These are phyloP conservation scores for Triangularia verruculosa DNA, from an alignment of 2,329 filamentous ascomycete species.

Conservation along the genomic window DNA sequence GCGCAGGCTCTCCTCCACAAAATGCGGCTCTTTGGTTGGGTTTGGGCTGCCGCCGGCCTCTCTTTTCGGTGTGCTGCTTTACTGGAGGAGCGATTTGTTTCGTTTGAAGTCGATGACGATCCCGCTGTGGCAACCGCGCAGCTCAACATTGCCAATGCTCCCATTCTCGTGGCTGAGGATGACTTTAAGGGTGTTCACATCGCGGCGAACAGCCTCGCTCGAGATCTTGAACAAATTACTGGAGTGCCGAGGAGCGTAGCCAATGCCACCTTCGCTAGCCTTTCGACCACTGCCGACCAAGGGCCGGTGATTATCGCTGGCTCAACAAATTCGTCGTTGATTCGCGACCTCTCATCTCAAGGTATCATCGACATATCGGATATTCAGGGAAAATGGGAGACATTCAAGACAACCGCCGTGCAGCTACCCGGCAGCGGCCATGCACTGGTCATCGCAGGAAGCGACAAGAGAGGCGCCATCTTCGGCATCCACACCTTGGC, in stretches of 20 bases:
- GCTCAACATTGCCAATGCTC: conserved; percentile 31
- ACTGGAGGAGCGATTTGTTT: conserved; percentile 18
- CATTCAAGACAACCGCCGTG: conserved; percentile 50
- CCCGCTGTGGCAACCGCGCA: neutral
- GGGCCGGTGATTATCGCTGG: conserved; percentile 49
- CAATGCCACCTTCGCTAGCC: neutral
- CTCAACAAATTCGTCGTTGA: conserved; percentile 49
- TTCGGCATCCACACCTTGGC: conserved; percentile 59
- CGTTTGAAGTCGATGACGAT: conserved; percentile 11
- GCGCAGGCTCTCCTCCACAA: neutral
- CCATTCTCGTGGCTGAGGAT: conserved; percentile 32
- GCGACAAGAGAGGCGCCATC: conserved; percentile 57
- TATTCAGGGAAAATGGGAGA: conserved; percentile 56
- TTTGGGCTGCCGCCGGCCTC: conserved; percentile 1
- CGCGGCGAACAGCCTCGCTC: conserved; percentile 33
- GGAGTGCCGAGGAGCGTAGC: conserved; percentile 1
- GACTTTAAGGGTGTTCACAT: conserved; percentile 35
- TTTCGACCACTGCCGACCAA: conserved; percentile 1
- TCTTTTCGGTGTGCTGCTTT: neutral
- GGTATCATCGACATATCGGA: conserved; percentile 47
- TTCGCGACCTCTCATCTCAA: conserved; percentile 43
- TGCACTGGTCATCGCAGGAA: conserved; percentile 56
- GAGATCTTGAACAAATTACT: conserved; percentile 32
- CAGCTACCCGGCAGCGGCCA: conserved; percentile 44
- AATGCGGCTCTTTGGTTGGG: neutral